A percentile compares a stretch with the other conserved stretches of the same genome.
Conservation (phyloP, 495 filamentous ascomycete species). For the Rostrohypoxylon terebratum region DNA sequence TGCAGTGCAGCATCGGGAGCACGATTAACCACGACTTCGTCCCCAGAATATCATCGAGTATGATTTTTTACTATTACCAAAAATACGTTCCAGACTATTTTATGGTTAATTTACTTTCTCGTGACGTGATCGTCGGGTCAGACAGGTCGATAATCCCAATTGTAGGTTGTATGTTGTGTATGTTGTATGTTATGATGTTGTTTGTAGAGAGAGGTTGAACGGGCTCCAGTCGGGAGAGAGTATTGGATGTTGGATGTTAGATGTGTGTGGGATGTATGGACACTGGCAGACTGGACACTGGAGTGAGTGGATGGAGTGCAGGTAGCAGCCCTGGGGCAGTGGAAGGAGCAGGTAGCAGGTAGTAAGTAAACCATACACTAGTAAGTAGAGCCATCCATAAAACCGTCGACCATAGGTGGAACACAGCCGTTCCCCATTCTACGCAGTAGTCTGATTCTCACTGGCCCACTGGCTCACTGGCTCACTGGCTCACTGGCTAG, state of each 20-base stretch:
- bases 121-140: slow-evolving; percentile 15
- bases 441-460: too few species aligned
- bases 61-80: not conserved
- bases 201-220: slow-evolving; percentile 21
- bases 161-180: slow-evolving; percentile 44
- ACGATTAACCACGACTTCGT: slow-evolving; percentile 41
- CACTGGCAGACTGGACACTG: too few species aligned
- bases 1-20: slow-evolving; percentile 52
- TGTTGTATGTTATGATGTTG: slow-evolving; percentile 1
- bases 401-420: slow-evolving; percentile 11
- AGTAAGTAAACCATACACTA: slow-evolving; percentile 11
- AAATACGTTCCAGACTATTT: slow-evolving; percentile 15
- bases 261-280: too few species aligned
- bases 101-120: not conserved
- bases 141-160: slow-evolving; percentile 34
- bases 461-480: too few species aligned
- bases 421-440: slow-evolving; percentile 30
- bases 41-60: slow-evolving; percentile 45
- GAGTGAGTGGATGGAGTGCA: not conserved
- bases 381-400: slow-evolving; percentile 4
- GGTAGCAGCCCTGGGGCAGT: too few species aligned
- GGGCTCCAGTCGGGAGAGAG: slow-evolving; percentile 16
- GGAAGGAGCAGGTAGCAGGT: slow-evolving; percentile 3
- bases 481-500: slow-evolving; percentile 41
- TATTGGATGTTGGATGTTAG: not conserved